Conservation (phyloP, 2,329 filamentous ascomycete species). For the Pestalotiopsis sp. region DNA sequence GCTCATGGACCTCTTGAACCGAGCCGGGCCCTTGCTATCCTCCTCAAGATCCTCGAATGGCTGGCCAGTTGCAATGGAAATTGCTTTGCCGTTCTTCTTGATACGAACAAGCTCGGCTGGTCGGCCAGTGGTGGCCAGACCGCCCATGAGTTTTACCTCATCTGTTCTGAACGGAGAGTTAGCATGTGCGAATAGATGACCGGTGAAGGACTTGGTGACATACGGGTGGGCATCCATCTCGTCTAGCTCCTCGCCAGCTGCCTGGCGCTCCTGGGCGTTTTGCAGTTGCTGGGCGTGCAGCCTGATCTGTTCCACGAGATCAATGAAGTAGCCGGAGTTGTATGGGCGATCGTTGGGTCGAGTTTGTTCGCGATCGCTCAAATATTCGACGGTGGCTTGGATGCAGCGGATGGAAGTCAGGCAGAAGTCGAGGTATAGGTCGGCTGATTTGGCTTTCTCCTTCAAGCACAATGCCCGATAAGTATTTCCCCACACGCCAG, state of each 20-base stretch:
- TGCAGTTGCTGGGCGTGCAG: conserved; percentile 86
- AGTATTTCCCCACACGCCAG: conserved; percentile 64
- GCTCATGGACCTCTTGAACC: conserved; percentile 69
- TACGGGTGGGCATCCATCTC: conserved; percentile 64
- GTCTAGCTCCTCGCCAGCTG: conserved; percentile 50
- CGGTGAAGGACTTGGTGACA: conserved; percentile 31
- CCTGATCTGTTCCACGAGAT: conserved; percentile 91
- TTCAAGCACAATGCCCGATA: conserved; percentile 72
- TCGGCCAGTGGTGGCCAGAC: conserved; percentile 78
- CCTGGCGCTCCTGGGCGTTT: conserved; percentile 70
- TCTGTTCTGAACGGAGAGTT: conserved; percentile 50
- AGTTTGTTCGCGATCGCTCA: conserved; percentile 85
- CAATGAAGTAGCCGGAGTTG: conserved; percentile 95
- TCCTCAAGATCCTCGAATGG: conserved; percentile 59
- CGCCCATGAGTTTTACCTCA: conserved; percentile 79
- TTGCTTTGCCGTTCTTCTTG: conserved; percentile 77
- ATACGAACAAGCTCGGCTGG: conserved; percentile 84
- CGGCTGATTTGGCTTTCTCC: conserved; percentile 76
- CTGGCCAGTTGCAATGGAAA: conserved; percentile 75
- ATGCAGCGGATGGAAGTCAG: conserved; percentile 88
- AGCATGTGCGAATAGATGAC: conserved; percentile 21
- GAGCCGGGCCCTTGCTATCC: conserved; percentile 48
- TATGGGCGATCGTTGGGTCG: conserved; percentile 86
- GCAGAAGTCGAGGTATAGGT: conserved; percentile 83
- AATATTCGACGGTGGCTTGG: conserved; percentile 83